Evolutionary conservation across 345 rosid species (phyloP).

Genomic region (Leavenworthia alabamica): DNA sequence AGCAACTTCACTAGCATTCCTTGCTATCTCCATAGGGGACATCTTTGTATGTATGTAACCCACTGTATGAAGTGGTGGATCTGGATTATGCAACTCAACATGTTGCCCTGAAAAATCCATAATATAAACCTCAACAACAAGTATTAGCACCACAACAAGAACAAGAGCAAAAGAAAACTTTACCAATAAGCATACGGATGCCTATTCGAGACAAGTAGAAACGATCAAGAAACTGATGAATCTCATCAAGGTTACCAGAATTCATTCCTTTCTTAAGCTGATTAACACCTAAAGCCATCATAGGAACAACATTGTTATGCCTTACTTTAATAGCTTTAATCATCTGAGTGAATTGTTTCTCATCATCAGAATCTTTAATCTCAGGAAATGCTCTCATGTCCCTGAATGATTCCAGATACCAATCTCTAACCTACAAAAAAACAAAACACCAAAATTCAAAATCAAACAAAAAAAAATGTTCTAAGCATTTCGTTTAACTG

Average conservation of each 20-base stretch:
- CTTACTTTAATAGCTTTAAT: conserved; percentile 94
- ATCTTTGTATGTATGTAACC: conserved; percentile 91
- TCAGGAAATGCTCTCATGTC: conserved; percentile 84
- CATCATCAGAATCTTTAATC: conserved; percentile 59
- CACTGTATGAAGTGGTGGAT: conserved; percentile 69
- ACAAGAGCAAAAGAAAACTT: neutral
- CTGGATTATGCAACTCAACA: conserved; percentile 93
- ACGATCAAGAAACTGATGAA: conserved; percentile 90
- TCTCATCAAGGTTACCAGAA: conserved; percentile 61
- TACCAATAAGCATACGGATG: conserved; percentile 90
- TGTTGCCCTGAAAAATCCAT: conserved; percentile 77
- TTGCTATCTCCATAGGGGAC: conserved; percentile 91
- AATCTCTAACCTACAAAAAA: conserved; percentile 84
- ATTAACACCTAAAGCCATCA: conserved; percentile 94
- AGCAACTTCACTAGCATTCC: conserved; percentile 86
- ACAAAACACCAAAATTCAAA: no score
- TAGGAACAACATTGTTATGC: conserved; percentile 96
- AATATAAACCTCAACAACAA: neutral
- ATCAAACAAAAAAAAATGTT: no score
- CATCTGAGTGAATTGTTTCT: conserved; percentile 81
- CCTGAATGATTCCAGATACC: conserved; percentile 97
- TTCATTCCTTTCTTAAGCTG: conserved; percentile 76
- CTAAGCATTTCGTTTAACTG: no score
- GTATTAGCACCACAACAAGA: neutral
- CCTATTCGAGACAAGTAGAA: conserved; percentile 94